phyloP scores from a whole-genome alignment of 257 asterid species.

The Solanum virginianum region DNA sequence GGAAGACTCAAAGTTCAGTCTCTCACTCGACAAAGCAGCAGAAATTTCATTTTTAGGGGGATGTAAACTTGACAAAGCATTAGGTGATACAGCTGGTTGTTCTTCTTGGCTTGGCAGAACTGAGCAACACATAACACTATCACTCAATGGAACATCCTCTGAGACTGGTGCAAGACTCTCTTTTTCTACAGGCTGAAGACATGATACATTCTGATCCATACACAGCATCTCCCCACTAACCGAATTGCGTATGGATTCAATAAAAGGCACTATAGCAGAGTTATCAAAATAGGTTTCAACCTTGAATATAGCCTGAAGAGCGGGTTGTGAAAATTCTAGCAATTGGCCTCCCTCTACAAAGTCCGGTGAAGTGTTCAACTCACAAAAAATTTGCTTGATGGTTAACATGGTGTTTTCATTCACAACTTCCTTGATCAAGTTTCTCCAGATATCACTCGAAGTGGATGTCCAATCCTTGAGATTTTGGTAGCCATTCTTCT shows the following conservation, averaged over 20 bases:
- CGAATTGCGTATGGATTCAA: background rate
- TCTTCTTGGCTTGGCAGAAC: slow-evolving; percentile 7
- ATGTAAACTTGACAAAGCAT: slow-evolving; percentile 6
- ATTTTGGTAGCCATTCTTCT: slow-evolving; percentile 24
- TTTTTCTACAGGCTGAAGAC: slow-evolving; percentile 4
- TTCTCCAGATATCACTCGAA: slow-evolving; percentile 26
- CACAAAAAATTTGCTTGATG: slow-evolving; percentile 12
- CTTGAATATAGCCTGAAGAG: background rate
- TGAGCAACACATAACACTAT: background rate
- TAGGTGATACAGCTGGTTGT: slow-evolving; percentile 5
- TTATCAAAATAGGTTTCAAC: slow-evolving; percentile 8
- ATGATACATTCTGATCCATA: slow-evolving; percentile 3
- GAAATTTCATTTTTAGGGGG: slow-evolving; percentile 2
- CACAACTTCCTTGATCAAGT: slow-evolving; percentile 27
- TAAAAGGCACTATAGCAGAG: slow-evolving; percentile 22
- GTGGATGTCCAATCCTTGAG: slow-evolving; percentile 49
- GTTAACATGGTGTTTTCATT: slow-evolving; percentile 26
- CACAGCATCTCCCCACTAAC: background rate
- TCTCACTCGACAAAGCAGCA: background rate
- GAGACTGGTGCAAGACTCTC: background rate
- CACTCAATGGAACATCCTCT: background rate
- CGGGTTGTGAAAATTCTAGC: slow-evolving; percentile 11
- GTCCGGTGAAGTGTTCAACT: slow-evolving; percentile 20
- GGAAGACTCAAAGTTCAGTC: background rate
- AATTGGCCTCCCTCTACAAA: slow-evolving; percentile 14